phyloP scores from a whole-genome alignment of 352 stramenopile species.

The Phytophthora citrophthora region DNA sequence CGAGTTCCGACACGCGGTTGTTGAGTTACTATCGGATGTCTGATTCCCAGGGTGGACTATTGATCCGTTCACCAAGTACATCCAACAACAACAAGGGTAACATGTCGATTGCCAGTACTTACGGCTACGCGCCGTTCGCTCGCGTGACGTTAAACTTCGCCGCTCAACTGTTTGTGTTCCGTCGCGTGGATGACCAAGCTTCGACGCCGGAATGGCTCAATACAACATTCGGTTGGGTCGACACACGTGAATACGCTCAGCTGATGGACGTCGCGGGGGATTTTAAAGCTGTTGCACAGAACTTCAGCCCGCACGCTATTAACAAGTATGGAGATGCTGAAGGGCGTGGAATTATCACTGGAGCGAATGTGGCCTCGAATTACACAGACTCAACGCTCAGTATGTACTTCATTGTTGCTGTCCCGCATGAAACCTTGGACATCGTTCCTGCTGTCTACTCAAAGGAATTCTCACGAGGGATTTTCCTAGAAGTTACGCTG shows the following conservation, averaged over 20 bases:
- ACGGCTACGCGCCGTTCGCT: conserved; percentile 65
- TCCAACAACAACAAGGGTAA: conserved; percentile 86
- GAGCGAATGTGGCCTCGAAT: conserved; percentile 57
- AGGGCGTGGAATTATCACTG: conserved; percentile 58
- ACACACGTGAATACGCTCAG: conserved; percentile 74
- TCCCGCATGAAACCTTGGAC: conserved; percentile 68
- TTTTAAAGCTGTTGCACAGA: conserved; percentile 64
- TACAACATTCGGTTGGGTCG: conserved; percentile 57
- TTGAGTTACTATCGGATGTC: conserved; percentile 85
- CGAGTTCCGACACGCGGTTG: conserved; percentile 66
- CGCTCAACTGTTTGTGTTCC: conserved; percentile 79
- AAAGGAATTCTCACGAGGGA: conserved; percentile 76
- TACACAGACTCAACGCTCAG: conserved; percentile 69
- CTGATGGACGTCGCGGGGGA: conserved; percentile 66
- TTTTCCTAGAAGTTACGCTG: conserved; percentile 60
- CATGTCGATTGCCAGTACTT: conserved; percentile 46
- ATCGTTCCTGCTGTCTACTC: conserved; percentile 64
- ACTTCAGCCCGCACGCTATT: conserved; percentile 64
- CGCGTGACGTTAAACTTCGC: conserved; percentile 81
- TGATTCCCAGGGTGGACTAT: conserved; percentile 60
- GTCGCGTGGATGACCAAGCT: conserved; percentile 56
- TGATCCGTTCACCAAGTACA: conserved; percentile 69
- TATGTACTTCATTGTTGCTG: conserved; percentile 87
- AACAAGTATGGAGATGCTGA: conserved; percentile 83
- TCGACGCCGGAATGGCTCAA: conserved; percentile 76